A percentile compares a stretch with the other conserved stretches of the same genome.
phyloP scores from a whole-genome alignment of 2,329 filamentous ascomycete genomes.

The Dactylellina drechsleri region DNA sequence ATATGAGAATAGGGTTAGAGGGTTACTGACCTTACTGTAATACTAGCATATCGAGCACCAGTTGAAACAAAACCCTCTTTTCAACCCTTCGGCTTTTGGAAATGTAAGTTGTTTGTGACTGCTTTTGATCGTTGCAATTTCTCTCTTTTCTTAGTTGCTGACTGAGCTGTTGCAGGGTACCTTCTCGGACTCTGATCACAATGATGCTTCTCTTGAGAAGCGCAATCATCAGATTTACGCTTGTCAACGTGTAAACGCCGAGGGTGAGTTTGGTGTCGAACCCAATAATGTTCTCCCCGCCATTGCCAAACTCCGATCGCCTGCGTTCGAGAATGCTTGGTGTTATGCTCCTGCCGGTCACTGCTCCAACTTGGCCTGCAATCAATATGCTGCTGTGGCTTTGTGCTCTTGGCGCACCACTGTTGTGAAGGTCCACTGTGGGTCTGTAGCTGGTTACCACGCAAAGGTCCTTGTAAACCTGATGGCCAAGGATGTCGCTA shows the following conservation, averaged over 20 bases:
- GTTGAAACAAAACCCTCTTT: neutral
- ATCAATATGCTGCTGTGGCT: slow-evolving; percentile 4
- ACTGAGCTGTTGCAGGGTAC: neutral
- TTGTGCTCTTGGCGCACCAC: slow-evolving; percentile 8
- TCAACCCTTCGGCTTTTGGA: slow-evolving; percentile 2
- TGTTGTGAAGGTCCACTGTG: slow-evolving; percentile 21
- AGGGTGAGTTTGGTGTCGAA: slow-evolving; percentile 4
- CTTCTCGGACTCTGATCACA: neutral
- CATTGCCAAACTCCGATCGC: slow-evolving; percentile 14
- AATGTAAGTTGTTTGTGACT: slow-evolving; percentile 12
- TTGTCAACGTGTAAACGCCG: slow-evolving; percentile 17
- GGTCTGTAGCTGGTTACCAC: slow-evolving; percentile 19
- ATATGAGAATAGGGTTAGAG: neutral
- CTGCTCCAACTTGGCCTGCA: slow-evolving; percentile 20
- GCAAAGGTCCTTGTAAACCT: neutral
- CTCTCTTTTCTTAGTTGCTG: too few relatives aligned
- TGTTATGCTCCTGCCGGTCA: slow-evolving; percentile 19
- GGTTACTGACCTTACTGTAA: slow-evolving; percentile 4
- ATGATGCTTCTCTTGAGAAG: slow-evolving; percentile 4
- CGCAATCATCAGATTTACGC: slow-evolving; percentile 7
- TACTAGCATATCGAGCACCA: neutral
- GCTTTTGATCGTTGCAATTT: too few relatives aligned
- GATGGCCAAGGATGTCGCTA: slow-evolving; percentile 18
- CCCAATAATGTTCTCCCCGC: slow-evolving; percentile 12
- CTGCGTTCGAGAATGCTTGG: slow-evolving; percentile 23